These are phyloP conservation scores for Tricholoma sp. DNA, from an alignment of 768 basidiomycete genomes.

Conservation along the genomic window DNA sequence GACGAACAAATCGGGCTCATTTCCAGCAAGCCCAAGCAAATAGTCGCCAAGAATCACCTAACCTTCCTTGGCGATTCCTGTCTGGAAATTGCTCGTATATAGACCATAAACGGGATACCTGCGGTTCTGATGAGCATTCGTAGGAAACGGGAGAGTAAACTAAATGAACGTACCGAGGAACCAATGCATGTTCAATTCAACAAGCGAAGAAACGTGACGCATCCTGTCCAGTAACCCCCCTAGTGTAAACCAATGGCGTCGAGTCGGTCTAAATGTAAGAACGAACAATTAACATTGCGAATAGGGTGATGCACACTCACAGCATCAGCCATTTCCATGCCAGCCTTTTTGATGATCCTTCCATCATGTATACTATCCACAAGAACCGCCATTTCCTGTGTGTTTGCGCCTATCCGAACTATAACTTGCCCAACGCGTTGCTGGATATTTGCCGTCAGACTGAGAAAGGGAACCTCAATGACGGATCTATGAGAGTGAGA, in stretches of 20 bases:
- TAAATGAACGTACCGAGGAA: constrained; percentile 38
- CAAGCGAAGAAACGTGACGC: constrained; percentile 53
- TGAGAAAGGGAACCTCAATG: constrained; percentile 63
- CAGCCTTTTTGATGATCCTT: constrained; percentile 18
- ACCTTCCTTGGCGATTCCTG: constrained; percentile 54
- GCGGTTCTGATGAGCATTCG: background rate
- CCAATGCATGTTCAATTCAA: constrained; percentile 66
- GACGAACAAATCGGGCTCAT: constrained; percentile 53
- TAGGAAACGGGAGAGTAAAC: background rate
- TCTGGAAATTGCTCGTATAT: constrained; percentile 47
- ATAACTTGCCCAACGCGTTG: constrained; percentile 56
- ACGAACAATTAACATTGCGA: background rate
- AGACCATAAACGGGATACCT: constrained; percentile 65
- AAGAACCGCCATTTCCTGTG: constrained; percentile 61
- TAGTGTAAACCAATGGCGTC: constrained; percentile 58
- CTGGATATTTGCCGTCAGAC: constrained; percentile 68
- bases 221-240: constrained; percentile 64
- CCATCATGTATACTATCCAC: constrained; percentile 45
- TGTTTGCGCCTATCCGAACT: constrained; percentile 77
- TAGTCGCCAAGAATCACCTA: constrained; percentile 63
- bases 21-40: constrained; percentile 64
- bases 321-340: constrained; percentile 14
- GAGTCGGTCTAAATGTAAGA: constrained; percentile 50
- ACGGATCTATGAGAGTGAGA: background rate
- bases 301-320: background rate